phyloP scores from a whole-genome alignment of 1,284 basidiomycete genomes.

The Sparassis latifolia region DNA sequence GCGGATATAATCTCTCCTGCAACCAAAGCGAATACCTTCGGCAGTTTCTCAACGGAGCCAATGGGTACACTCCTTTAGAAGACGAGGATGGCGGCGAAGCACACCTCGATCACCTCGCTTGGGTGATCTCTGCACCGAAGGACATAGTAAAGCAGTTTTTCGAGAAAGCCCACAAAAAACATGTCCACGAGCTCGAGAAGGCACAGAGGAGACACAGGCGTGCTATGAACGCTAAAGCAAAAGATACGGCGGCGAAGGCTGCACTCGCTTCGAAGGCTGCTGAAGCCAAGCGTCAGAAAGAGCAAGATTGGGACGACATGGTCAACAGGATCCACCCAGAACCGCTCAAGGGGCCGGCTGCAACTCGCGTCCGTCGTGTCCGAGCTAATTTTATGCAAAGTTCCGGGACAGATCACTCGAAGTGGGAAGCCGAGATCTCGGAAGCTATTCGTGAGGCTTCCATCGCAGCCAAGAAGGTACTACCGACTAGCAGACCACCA shows the following conservation, averaged over 20 bases:
- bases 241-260: constrained; percentile 34
- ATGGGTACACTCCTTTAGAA: constrained; percentile 44
- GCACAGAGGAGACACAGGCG: constrained; percentile 27
- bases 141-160: constrained; percentile 44
- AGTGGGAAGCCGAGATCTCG: constrained; percentile 58
- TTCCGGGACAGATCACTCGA: constrained; percentile 38
- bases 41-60: constrained; percentile 37
- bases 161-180: constrained; percentile 29
- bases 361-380: constrained; percentile 45
- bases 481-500: constrained; percentile 20
- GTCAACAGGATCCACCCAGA: constrained; percentile 47
- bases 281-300: constrained; percentile 42
- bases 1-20: constrained; percentile 56
- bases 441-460: constrained; percentile 51
- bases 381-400: constrained; percentile 49
- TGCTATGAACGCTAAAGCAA: constrained; percentile 24
- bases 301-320: constrained; percentile 58
- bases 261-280: constrained; percentile 49
- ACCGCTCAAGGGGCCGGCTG: constrained; percentile 40
- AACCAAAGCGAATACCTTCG: constrained; percentile 61
- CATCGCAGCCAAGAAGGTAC: constrained; percentile 37
- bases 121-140: constrained; percentile 51
- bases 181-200: constrained; percentile 38
- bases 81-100: constrained; percentile 32
- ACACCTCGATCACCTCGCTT: constrained; percentile 40